Conservation (phyloP, 208 protist species). For the Porcisia hertigi region DNA sequence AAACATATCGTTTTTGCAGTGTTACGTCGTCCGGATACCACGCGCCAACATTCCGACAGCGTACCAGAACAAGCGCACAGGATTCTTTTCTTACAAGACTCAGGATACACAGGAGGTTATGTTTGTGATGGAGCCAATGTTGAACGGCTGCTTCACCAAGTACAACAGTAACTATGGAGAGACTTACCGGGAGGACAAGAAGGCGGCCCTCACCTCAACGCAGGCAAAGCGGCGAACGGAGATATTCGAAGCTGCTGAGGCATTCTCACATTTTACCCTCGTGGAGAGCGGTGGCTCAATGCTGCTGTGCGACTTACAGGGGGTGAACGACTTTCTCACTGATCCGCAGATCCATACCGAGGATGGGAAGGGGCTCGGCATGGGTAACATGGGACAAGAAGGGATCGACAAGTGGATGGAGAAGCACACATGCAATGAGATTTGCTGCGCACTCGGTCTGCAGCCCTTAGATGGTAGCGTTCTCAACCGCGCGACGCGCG, state of each 20-base stretch:
- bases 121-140: conserved; percentile 89
- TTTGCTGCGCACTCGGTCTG: conserved; percentile 66
- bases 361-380: conserved; percentile 74
- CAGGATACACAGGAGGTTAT: conserved; percentile 70
- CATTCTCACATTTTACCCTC: conserved; percentile 87
- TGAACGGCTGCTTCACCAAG: conserved; percentile 84
- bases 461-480: conserved; percentile 39
- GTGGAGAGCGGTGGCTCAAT: conserved; percentile 66
- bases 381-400: conserved; percentile 84
- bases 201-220: conserved; percentile 37
- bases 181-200: conserved; percentile 70
- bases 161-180: conserved; percentile 92
- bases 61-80: conserved; percentile 42
- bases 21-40: conserved; percentile 79
- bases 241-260: conserved; percentile 82
- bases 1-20: conserved; percentile 85
- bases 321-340: conserved; percentile 79
- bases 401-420: conserved; percentile 83
- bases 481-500: not conserved
- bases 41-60: conserved; percentile 49
- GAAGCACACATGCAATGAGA: conserved; percentile 73
- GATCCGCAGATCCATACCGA: conserved; percentile 88
- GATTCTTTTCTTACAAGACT: conserved; percentile 81
- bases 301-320: conserved; percentile 84
- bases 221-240: conserved; percentile 46